Percentiles rank a stretch among this genome's conserved stretches.
Evolutionary conservation across 148 eudicot species (phyloP).

Genomic region (Dianthus caryophyllus): DNA sequence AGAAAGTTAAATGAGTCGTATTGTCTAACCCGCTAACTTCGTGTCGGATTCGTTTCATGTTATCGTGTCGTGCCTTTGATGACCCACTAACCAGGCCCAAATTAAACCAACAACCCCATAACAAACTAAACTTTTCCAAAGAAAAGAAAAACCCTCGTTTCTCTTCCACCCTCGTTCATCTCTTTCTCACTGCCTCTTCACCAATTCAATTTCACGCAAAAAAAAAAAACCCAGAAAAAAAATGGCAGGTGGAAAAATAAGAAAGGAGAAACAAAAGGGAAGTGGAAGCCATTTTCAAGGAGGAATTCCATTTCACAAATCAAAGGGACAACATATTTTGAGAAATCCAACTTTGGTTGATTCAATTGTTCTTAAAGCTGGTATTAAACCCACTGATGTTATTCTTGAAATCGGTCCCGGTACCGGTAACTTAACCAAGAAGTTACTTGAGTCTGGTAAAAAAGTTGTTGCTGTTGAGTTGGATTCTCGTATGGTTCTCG

Average conservation of each 20-base stretch:
- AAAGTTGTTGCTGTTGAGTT: constrained; percentile 70
- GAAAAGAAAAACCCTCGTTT: too few species aligned
- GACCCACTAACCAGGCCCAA: too few species aligned
- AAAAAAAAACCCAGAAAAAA: too few species aligned
- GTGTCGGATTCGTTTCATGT: too few species aligned
- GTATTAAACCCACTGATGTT: constrained; percentile 61
- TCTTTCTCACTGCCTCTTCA: too few species aligned
- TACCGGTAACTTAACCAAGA: constrained; percentile 84
- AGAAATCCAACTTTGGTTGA: constrained; percentile 74
- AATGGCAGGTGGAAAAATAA: constrained; percentile 92
- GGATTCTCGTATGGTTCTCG: constrained; percentile 85
- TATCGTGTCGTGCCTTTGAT: too few species aligned
- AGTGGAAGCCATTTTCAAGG: constrained; percentile 50
- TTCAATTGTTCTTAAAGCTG: constrained; percentile 62
- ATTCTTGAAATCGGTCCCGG: constrained; percentile 91
- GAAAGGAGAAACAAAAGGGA: constrained; percentile 44
- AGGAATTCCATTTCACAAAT: constrained; percentile 85
- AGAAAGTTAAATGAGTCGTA: too few species aligned
- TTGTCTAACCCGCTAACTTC: too few species aligned
- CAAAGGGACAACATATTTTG: constrained; percentile 81
- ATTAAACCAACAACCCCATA: too few species aligned
- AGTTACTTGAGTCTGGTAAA: constrained; percentile 75
- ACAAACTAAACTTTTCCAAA: too few species aligned
- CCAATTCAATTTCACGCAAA: too few species aligned
- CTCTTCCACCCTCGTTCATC: too few species aligned